Conservation (phyloP, 768 basidiomycete genomes). For the Pisolithus marmoratus region DNA sequence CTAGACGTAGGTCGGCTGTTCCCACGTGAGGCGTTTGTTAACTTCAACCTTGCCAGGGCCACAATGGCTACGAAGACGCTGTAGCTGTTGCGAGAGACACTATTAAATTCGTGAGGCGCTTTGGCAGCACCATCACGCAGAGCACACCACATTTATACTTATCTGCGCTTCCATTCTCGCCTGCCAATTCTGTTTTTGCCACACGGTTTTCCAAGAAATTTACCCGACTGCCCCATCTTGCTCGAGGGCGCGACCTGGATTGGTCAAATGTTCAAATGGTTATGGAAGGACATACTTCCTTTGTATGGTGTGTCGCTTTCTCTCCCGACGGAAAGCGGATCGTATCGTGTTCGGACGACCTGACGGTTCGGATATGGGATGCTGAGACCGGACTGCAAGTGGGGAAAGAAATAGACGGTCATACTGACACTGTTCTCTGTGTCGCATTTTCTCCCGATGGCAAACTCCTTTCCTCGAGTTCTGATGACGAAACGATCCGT, state of each 20-base stretch:
- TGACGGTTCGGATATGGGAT: slow-evolving; percentile 9
- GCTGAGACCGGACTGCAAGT: slow-evolving; percentile 3
- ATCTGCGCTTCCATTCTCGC: slow-evolving; percentile 21
- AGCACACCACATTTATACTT: slow-evolving; percentile 23
- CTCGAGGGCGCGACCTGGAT: not conserved
- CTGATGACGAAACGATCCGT: slow-evolving; percentile 12
- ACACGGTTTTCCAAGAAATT: not conserved
- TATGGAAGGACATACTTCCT: not conserved
- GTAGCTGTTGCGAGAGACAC: slow-evolving; percentile 4
- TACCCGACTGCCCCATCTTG: not conserved
- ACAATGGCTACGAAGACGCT: not conserved
- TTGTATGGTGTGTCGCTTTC: not conserved
- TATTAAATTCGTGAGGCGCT: slow-evolving; percentile 8
- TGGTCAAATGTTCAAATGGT: not conserved
- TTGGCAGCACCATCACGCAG: slow-evolving; percentile 9
- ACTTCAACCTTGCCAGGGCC: not conserved
- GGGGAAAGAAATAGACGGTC: slow-evolving; percentile 4
- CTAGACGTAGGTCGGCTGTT: not conserved
- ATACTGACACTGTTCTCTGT: slow-evolving; percentile 1
- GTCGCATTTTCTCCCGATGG: slow-evolving; percentile 15
- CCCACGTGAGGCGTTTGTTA: not conserved
- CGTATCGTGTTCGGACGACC: slow-evolving; percentile 3
- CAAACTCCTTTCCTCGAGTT: slow-evolving; percentile 3
- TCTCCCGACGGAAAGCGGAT: not conserved
- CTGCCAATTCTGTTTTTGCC: slow-evolving; percentile 21